Evolutionary conservation across 2,329 filamentous ascomycete genomes (phyloP).

Genomic region (Penicillium decumbens): DNA sequence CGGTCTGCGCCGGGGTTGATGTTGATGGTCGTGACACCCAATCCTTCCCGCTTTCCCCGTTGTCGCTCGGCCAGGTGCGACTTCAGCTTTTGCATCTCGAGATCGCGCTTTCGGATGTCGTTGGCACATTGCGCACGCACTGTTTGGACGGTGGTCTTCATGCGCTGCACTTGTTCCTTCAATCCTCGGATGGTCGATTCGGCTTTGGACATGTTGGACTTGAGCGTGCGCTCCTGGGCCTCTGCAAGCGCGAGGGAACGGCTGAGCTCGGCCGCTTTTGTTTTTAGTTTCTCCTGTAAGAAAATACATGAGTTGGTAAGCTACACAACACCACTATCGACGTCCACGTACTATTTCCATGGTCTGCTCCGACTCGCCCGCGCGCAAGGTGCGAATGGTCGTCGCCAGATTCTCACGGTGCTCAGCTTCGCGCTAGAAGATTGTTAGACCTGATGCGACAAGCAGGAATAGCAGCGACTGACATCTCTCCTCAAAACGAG

Average conservation of each 20-base stretch:
- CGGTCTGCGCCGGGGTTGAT: constrained; percentile 41
- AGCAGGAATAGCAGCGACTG: constrained; percentile 34
- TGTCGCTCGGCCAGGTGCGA: constrained; percentile 70
- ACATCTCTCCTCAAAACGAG: constrained; percentile 86
- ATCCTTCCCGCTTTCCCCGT: constrained; percentile 55
- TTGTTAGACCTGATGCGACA: constrained; percentile 10
- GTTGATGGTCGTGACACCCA: constrained; percentile 47
- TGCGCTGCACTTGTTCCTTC: constrained; percentile 74
- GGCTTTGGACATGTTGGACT: constrained; percentile 65
- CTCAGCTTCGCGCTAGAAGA: constrained; percentile 72
- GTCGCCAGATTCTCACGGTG: constrained; percentile 77
- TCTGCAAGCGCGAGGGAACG: constrained; percentile 57
- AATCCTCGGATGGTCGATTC: constrained; percentile 70
- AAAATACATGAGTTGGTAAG: background rate
- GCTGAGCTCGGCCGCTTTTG: constrained; percentile 53
- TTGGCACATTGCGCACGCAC: constrained; percentile 82
- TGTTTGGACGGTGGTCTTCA: constrained; percentile 75
- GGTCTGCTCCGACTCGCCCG: constrained; percentile 68
- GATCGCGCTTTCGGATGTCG: constrained; percentile 83
- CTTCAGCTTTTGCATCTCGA: constrained; percentile 84
- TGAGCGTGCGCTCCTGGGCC: constrained; percentile 65
- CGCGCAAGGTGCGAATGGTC: constrained; percentile 70
- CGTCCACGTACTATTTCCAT: constrained; percentile 56
- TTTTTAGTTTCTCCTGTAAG: constrained; percentile 50
- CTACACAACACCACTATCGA: background rate